Base-by-base conservation (phyloP, 2,329 filamentous ascomycete species). In the Talaromyces pinophilus region DNA sequence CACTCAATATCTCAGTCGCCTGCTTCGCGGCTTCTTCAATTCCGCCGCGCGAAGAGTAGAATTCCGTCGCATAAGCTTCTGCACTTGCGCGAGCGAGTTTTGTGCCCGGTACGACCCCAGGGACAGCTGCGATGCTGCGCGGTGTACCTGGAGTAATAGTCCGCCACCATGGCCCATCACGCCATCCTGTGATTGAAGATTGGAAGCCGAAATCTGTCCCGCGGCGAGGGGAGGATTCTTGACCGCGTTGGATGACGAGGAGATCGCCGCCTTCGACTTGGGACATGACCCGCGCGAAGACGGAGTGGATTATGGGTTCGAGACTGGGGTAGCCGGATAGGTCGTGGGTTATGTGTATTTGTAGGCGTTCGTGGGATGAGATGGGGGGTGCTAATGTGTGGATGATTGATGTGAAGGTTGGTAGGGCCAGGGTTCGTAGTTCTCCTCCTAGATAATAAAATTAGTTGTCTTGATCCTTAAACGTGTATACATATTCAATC, bases 301-400 rank as follows among this genome's bases (percentile, higher is more conserved):
- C 93, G 66, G 87, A 86, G 80, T 98, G 92, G 72, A 98, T 92
- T 64, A 97, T 86, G 19, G 94, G 93, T 76, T 98, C 94, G 72
- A 99, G 88, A 19, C 92, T 94, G 2, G 95, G 95, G 77, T 99
- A 99, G 71, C 92, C 92, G 71, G 93, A 89, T 52, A 99, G 87
- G 78, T 98, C 95, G 82, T 99, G 95, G 8, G 94, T 97, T 70
- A 95, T 96, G 82, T 99, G 95, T 73, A 99, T 98, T 73, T 96
- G 91, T 7, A 99, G 90, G 60, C 94, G 92, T 81, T 99, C 95
- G 80, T 99, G 95, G 8, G 94, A 95, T 64, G 93, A 93, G 75
- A 99, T 99, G 11, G 95, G 95, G 55, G 95, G 95, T 0, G 95
- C 95, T 70, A 99, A 89, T 30, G 93, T 97, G 78, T 98, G 92